Evolutionary conservation across 2,329 filamentous ascomycete genomes (phyloP).

Genomic region (Xylaria multiplex): DNA sequence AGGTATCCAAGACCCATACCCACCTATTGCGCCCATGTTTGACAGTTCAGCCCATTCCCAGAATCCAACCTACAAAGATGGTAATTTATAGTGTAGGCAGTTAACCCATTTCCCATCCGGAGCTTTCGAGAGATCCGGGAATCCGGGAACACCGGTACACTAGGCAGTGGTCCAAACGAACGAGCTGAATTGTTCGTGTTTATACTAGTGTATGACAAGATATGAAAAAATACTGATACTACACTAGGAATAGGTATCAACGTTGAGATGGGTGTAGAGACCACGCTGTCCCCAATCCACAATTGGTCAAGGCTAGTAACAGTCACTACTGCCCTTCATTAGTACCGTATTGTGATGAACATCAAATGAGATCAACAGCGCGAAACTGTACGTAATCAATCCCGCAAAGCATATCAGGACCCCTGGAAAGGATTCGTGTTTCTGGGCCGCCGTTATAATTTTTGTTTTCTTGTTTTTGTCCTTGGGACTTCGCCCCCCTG

Average conservation of each 20-base stretch:
- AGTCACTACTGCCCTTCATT: constrained; percentile 9
- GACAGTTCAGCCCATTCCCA: neutral
- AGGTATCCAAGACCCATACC: neutral
- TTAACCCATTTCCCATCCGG: neutral
- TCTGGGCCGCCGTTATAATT: constrained; percentile 11
- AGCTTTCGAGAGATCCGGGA: neutral
- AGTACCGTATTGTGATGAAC: constrained; percentile 29
- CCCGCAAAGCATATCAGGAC: constrained; percentile 22
- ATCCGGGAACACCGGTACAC: neutral
- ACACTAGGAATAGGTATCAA: neutral
- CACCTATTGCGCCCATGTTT: neutral
- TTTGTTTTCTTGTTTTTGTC: constrained; percentile 14
- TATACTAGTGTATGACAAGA: neutral
- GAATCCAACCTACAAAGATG: neutral
- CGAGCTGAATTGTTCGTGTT: too few relatives aligned
- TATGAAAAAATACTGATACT: neutral
- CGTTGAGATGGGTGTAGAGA: constrained; percentile 5
- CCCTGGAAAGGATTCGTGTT: constrained; percentile 32
- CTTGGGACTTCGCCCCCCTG: constrained; percentile 23
- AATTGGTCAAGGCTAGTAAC: constrained; percentile 19
- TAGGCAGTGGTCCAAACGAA: neutral
- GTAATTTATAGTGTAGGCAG: too few relatives aligned
- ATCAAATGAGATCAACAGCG: constrained; percentile 20
- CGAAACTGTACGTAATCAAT: constrained; percentile 17
- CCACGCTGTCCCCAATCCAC: constrained; percentile 23